phyloP scores from a whole-genome alignment of 2,329 filamentous ascomycete genomes.

The Aspergillus sp. region DNA sequence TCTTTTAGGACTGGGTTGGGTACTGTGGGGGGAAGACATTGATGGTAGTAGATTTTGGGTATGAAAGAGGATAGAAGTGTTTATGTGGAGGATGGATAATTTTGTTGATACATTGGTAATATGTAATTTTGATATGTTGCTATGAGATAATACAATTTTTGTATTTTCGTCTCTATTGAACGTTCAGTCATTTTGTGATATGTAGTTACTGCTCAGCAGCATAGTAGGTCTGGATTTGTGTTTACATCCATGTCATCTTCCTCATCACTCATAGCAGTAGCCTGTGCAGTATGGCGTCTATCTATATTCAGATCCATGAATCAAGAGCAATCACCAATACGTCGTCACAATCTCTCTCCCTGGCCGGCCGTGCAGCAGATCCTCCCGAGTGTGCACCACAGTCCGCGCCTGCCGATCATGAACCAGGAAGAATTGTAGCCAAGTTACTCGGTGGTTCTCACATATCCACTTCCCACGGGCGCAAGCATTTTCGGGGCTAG shows the following conservation, averaged over 20 bases:
- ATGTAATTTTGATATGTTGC: too few species aligned
- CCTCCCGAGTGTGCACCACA: conserved; percentile 21
- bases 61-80: too few species aligned
- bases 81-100: too few species aligned
- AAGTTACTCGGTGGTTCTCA: background rate
- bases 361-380: conserved; percentile 1
- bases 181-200: too few species aligned
- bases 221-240: too few species aligned
- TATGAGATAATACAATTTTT: too few species aligned
- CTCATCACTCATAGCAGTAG: background rate
- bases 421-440: background rate
- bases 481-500: background rate
- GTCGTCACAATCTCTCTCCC: background rate
- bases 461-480: background rate
- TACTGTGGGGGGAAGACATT: too few species aligned
- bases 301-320: background rate
- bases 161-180: too few species aligned
- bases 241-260: background rate
- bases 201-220: too few species aligned
- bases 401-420: conserved; percentile 1
- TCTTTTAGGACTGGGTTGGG: too few species aligned
- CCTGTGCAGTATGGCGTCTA: background rate
- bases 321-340: background rate
- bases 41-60: too few species aligned
- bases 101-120: too few species aligned